These are phyloP conservation scores for Syzygium jambos DNA, from an alignment of 345 rosid genomes.

Conservation along the genomic window DNA sequence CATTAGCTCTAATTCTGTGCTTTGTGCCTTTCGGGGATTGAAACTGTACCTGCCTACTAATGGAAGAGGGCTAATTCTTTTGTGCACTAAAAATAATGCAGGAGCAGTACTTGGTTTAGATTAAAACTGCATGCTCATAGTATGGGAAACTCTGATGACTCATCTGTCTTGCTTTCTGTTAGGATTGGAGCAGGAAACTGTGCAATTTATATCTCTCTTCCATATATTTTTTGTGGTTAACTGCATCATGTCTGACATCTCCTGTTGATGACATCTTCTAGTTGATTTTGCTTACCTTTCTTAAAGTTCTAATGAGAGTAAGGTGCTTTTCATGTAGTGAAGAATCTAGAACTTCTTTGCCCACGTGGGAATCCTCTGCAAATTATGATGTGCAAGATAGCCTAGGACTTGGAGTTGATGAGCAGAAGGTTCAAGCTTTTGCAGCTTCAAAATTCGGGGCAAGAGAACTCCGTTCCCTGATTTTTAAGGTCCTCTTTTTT, in stretches of 20 bases:
- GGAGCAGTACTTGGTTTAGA: neutral
- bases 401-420: slow-evolving; percentile 63
- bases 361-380: slow-evolving; percentile 42
- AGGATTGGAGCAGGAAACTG: neutral
- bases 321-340: slow-evolving; percentile 35
- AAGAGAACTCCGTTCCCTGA: slow-evolving; percentile 48
- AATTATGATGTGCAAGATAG: slow-evolving; percentile 21
- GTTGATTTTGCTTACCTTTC: neutral
- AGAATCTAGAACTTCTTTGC: slow-evolving; percentile 46
- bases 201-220: neutral
- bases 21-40: neutral
- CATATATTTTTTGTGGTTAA: neutral
- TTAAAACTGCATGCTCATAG: neutral
- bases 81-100: neutral
- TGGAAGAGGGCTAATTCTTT: neutral
- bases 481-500: slow-evolving; percentile 51
- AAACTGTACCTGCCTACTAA: neutral
- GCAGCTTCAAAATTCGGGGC: slow-evolving; percentile 54
- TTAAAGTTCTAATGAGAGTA: neutral
- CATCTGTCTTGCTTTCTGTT: neutral
- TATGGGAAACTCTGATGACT: neutral
- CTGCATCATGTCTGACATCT: neutral
- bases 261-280: neutral
- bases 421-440: slow-evolving; percentile 55
- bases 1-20: neutral